Conservation (phyloP, 169 alveolate species). For the Toxoplasma gondii region DNA sequence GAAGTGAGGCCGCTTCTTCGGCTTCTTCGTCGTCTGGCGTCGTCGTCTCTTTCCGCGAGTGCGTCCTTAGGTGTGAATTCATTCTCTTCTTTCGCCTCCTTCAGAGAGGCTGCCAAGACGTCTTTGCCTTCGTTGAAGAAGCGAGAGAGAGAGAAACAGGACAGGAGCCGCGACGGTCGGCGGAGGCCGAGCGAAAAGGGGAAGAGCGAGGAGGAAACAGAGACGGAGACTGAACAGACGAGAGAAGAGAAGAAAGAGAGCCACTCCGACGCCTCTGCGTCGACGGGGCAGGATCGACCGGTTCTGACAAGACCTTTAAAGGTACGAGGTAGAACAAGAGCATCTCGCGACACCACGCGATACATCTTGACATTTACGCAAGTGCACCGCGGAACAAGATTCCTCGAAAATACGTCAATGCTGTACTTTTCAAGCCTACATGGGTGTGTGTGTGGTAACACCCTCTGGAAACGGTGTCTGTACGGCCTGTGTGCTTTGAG, state of each 20-base stretch:
- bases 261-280: not conserved
- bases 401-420: too few relatives aligned
- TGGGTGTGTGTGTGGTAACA: too few relatives aligned
- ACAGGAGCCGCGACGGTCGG: not conserved
- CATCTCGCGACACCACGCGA: not conserved
- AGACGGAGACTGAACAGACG: not conserved
- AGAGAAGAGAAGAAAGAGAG: not conserved
- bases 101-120: not conserved
- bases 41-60: not conserved
- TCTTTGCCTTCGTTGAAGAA: not conserved
- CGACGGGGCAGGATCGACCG: not conserved
- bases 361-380: not conserved
- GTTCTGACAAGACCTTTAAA: not conserved
- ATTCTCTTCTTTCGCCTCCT: not conserved
- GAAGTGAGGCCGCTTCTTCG: constrained; percentile 17
- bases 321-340: not conserved
- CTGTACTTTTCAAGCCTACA: too few relatives aligned
- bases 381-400: not conserved
- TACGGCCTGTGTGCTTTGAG: too few relatives aligned
- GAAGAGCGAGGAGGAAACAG: not conserved
- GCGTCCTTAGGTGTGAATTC: not conserved
- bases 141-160: not conserved
- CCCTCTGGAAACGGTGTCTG: too few relatives aligned
- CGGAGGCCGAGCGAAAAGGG: not conserved
- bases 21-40: not conserved